Evolutionary conservation across 768 basidiomycete genomes (phyloP).

Genomic region (Mycena indigotica): DNA sequence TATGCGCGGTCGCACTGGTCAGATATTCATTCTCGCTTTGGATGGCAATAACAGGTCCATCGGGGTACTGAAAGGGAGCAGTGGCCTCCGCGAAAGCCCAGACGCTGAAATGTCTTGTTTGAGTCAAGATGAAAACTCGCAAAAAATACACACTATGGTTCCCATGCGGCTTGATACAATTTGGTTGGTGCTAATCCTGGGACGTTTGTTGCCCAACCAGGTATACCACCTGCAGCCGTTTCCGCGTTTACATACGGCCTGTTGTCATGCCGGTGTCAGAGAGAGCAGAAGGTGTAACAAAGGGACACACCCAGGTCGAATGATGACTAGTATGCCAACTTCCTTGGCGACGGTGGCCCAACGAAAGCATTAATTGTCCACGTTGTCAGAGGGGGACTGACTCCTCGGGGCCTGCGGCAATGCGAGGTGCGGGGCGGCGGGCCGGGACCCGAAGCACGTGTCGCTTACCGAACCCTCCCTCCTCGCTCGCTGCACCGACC

Average conservation of each 20-base stretch:
- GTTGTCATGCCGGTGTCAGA: too few species aligned
- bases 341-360: slow-evolving; percentile 61
- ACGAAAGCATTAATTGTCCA: too few species aligned
- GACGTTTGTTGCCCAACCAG: slow-evolving; percentile 51
- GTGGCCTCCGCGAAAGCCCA: slow-evolving; percentile 33
- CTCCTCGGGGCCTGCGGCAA: too few species aligned
- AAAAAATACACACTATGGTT: slow-evolving; percentile 33
- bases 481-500: too few species aligned
- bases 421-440: too few species aligned
- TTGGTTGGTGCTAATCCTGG: slow-evolving; percentile 63
- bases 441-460: too few species aligned
- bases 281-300: background rate
- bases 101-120: slow-evolving; percentile 24
- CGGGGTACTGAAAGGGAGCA: slow-evolving; percentile 43
- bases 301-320: slow-evolving; percentile 60
- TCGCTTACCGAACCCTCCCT: too few species aligned
- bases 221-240: slow-evolving; percentile 62
- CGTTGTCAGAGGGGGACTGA: too few species aligned
- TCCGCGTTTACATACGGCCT: slow-evolving; percentile 64
- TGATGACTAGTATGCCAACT: slow-evolving; percentile 62
- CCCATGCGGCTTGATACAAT: slow-evolving; percentile 59
- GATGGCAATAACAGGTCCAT: slow-evolving; percentile 45
- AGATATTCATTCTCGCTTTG: slow-evolving; percentile 53
- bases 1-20: slow-evolving; percentile 29
- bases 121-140: background rate